These are phyloP conservation scores for Teunomyces tritomae DNA, from an alignment of 805 yeast species.

Conservation along the genomic window DNA sequence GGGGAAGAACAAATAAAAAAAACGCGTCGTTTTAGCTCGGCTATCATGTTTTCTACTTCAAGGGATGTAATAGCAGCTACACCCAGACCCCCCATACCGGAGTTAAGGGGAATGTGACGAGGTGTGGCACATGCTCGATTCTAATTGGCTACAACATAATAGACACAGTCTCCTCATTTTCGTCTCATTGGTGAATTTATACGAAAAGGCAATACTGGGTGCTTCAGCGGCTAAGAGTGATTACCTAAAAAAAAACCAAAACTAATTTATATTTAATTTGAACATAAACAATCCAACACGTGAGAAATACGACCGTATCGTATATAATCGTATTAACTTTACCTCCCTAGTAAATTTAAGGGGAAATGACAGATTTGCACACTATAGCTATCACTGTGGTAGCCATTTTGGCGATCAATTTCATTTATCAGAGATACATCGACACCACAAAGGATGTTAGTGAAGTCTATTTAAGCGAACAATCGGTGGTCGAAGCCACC, in stretches of 20 bases:
- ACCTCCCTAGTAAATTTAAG: not conserved
- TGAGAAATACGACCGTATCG: not conserved
- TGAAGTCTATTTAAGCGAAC: slow-evolving; percentile 56
- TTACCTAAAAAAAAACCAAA: not conserved
- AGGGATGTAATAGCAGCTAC: not conserved
- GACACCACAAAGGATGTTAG: slow-evolving; percentile 52
- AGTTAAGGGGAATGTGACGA: not conserved
- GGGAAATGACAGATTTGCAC: slow-evolving; percentile 1
- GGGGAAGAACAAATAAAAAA: not conserved
- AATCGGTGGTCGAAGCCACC: slow-evolving; percentile 63
- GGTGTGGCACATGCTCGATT: not conserved
- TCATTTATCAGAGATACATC: slow-evolving; percentile 21
- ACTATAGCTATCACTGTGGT: slow-evolving; percentile 16
- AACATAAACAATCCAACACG: not conserved
- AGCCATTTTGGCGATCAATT: slow-evolving; percentile 17
- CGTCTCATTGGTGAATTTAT: no score
- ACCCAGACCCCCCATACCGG: not conserved
- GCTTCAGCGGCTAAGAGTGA: no score
- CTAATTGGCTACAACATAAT: not conserved
- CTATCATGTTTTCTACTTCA: not conserved
- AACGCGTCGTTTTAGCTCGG: not conserved
- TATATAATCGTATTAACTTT: not conserved
- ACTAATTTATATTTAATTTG: not conserved
- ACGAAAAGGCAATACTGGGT: no score
- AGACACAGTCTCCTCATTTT: no score